Evolutionary conservation across 306 rosid genomes (phyloP).

Genomic region (Casuarina cunninghamiana): DNA sequence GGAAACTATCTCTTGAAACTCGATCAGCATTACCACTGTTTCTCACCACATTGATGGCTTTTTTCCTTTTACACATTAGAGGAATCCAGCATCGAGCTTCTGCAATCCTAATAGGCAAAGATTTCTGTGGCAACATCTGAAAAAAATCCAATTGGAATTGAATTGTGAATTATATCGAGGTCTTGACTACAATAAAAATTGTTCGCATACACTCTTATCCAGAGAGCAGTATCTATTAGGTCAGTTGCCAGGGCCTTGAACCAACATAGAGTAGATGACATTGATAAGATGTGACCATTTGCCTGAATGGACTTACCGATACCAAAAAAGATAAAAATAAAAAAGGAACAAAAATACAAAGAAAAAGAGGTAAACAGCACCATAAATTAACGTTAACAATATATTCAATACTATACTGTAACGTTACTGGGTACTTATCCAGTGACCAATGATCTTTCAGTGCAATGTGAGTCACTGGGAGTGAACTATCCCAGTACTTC

Average conservation of each 20-base stretch:
- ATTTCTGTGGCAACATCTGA: slow-evolving; percentile 49
- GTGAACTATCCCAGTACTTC: not conserved
- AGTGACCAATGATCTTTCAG: not conserved
- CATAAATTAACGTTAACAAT: too few species aligned
- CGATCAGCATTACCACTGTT: slow-evolving; percentile 21
- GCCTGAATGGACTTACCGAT: slow-evolving; percentile 1
- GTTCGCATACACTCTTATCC: not conserved
- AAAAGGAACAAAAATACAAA: not conserved
- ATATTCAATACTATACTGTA: not conserved
- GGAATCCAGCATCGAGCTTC: slow-evolving; percentile 25
- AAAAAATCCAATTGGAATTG: slow-evolving; percentile 16
- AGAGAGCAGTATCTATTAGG: not conserved
- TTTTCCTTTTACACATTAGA: slow-evolving; percentile 12
- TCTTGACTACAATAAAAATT: not conserved
- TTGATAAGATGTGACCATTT: not conserved
- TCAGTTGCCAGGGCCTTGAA: not conserved
- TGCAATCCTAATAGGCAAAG: slow-evolving; percentile 25
- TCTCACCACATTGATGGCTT: slow-evolving; percentile 5
- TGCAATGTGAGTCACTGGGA: not conserved
- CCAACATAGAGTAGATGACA: not conserved
- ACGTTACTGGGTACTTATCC: not conserved
- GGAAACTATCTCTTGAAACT: slow-evolving; percentile 26
- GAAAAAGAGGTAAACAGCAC: too few species aligned
- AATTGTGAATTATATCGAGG: not conserved
- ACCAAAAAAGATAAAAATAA: not conserved